Conservation (phyloP, 768 basidiomycete species). For the Lactarius sp. region DNA sequence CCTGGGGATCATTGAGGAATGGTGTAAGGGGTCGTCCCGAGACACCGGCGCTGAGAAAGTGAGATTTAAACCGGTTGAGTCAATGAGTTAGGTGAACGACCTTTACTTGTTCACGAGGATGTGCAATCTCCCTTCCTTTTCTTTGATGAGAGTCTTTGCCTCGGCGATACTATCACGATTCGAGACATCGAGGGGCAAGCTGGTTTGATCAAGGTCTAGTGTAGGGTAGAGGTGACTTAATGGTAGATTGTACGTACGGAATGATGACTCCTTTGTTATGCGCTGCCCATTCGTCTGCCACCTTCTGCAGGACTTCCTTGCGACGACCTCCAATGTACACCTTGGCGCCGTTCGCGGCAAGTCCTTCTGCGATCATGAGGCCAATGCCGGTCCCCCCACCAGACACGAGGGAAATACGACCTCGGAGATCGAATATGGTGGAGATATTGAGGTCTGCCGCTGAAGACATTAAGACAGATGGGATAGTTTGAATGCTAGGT, state of each 20-base stretch:
- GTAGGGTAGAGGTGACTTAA: background rate
- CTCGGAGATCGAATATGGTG: conserved; percentile 20
- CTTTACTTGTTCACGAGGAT: conserved; percentile 77
- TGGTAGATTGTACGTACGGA: conserved; percentile 42
- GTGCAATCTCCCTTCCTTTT: conserved; percentile 65
- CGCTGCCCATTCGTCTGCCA: conserved; percentile 42
- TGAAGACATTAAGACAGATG: conserved; percentile 4
- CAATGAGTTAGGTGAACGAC: conserved; percentile 23
- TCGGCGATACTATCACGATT: conserved; percentile 58
- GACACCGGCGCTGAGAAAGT: conserved; percentile 60
- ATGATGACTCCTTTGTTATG: conserved; percentile 45
- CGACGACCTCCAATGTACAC: conserved; percentile 78
- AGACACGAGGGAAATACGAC: conserved; percentile 27
- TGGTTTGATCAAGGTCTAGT: conserved; percentile 27
- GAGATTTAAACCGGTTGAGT: background rate
- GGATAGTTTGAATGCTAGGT: background rate
- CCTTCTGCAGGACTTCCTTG: conserved; percentile 55
- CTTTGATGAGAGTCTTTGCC: conserved; percentile 49
- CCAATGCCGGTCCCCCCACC: conserved; percentile 38
- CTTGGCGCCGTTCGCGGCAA: conserved; percentile 73
- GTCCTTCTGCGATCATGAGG: conserved; percentile 63
- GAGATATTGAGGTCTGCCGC: conserved; percentile 4
- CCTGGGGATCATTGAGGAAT: conserved; percentile 52
- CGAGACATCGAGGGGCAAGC: conserved; percentile 69
- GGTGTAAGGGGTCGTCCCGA: conserved; percentile 50